Percentiles rank a stretch among this genome's conserved stretches.
These are phyloP conservation scores for Rhynchosporium agropyri DNA, from an alignment of 2,329 filamentous ascomycete genomes.

Conservation along the genomic window DNA sequence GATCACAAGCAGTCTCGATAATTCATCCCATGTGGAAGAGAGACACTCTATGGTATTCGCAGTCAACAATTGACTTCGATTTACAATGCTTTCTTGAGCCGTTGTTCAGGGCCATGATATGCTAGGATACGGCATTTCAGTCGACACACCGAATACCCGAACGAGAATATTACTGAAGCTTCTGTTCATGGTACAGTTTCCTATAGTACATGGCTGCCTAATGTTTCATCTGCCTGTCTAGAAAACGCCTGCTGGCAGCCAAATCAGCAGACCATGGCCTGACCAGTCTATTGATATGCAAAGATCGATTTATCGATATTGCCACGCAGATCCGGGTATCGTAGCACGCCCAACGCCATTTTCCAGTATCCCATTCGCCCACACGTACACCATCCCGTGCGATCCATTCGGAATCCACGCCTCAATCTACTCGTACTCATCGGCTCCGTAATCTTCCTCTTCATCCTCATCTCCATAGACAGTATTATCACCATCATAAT, in stretches of 20 bases:
- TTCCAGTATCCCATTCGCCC: neutral
- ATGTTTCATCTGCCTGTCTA: neutral
- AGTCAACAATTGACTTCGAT: too few species aligned
- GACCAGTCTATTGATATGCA: neutral
- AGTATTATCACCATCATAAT: conserved; percentile 20
- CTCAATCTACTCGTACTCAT: conserved; percentile 16
- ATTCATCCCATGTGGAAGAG: too few species aligned
- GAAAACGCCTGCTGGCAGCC: neutral
- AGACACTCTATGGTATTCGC: too few species aligned
- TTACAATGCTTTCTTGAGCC: too few species aligned
- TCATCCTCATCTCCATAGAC: conserved; percentile 10
- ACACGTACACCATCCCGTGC: neutral
- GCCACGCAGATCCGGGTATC: conserved; percentile 7
- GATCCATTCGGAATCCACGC: neutral
- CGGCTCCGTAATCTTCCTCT: conserved; percentile 11
- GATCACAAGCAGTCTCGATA: too few species aligned
- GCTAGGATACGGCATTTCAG: too few species aligned
- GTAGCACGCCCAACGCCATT: conserved; percentile 13
- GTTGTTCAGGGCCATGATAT: too few species aligned
- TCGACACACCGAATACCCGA: too few species aligned
- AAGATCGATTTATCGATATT: neutral
- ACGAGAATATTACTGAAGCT: too few species aligned
- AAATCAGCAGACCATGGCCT: neutral
- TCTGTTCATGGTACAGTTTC: too few species aligned
- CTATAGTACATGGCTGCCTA: neutral